Base-by-base conservation (phyloP, 140 eudicot genomes). In the Cichorium intybus region DNA sequence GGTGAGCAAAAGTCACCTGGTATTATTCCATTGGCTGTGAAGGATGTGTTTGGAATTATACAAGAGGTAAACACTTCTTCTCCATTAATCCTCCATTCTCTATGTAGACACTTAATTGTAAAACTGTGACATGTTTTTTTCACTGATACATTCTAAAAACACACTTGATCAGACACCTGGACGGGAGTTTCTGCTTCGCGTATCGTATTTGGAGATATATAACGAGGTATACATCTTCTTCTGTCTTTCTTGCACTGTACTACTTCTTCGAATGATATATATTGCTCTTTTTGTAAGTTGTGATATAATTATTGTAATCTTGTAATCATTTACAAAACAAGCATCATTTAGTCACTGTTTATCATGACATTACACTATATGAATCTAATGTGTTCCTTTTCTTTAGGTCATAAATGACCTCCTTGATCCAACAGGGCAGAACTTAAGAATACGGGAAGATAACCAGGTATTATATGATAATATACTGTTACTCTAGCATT, bases 1-100 rank as follows among this genome's bases (percentile, higher is more conserved):
- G 97, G 97, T 56, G 97, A 86, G 58, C 97, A 89, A 72, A 86
- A 84, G 73, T 86, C 97, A 54, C 97, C 97, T 71, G 97, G 97
- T 39, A 83, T 89, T 27, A 89, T 89, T 60, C 95, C 95, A 0
- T 75, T 86, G 87, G 95, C 97, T 28, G 79, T 89, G 71, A 89
- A 89, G 84, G 95, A 89, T 62, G 92, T 89, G 49, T 89, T 89
- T 65, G 87, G 87, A 62, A 89, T 86, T 23, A 89, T 89, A 74
- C 97, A 89, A 74, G 97, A 89, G 89, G 97, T 86, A 79, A 35
- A 21, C 69, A 34, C 12, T 63, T 33, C 53, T 33, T 63, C 27
- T 74, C 33, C 70, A 16, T 51, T 33, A 24, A 29, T 53, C 34
- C 7, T 15, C 57, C 29, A 15, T 69, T 53, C 10, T 47, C 24